Base-by-base conservation (phyloP, 495 filamentous ascomycete genomes). In the Talaromyces nanjingensis region DNA sequence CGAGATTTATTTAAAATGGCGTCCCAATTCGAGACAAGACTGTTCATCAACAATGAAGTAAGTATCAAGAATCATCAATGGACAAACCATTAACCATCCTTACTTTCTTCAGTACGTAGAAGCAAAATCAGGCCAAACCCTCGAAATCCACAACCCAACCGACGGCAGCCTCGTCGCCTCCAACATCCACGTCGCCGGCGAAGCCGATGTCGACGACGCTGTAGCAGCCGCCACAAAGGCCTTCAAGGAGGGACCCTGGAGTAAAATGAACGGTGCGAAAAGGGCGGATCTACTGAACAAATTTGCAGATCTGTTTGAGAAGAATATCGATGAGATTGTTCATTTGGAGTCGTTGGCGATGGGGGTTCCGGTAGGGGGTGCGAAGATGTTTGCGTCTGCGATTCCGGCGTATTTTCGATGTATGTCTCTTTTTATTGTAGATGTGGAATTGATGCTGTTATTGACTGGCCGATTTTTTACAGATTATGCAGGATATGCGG, bases 181-280 rank as follows among this genome's bases (percentile, higher is more conserved):
- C 20, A 42, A 60, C 34, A 18, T 60, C 16, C 31, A 60, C 2
- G 70, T 67, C 20, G 75, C 70, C 0, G 67, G 65, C 4, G 20
- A 45, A 7, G 65, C 68, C 6, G 75, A 77, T 54, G 81, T 89
- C 11, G 74, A 81, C 27, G 73, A 80, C 4, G 87, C 86, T 8
- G 81, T 83, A 33, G 70, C 74, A 2, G 83, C 84, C 5, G 82
- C 86, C 33, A 80, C 79, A 31, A 25, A 27, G 0, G 75, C 68
- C 2, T 69, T 74, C 27, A 58, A 62, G 6, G 37, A 20, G 3
- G 64, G 57, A 4, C 33, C 63, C 3, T 76, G 75, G 75, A 68
- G 71, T 64, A 22, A 81, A 74, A 80, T 80, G 65, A 73, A 68
- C 1, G 74, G 60, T 65, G 75, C 25, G 34, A 71, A 74, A 34